Conservation (phyloP, 2,329 filamentous ascomycete species). For the Colletotrichum endophyticum region DNA sequence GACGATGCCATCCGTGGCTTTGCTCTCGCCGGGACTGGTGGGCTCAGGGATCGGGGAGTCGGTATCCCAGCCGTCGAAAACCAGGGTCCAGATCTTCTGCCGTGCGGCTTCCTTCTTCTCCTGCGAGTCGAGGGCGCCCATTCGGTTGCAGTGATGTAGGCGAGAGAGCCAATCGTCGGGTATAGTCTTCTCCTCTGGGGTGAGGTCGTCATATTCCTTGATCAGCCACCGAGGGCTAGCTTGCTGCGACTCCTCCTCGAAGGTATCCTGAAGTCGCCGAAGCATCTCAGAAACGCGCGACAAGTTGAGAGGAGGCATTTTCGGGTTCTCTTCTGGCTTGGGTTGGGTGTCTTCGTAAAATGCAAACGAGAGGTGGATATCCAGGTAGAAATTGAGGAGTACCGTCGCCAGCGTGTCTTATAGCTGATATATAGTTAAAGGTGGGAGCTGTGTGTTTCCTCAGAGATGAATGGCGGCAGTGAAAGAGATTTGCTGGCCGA, state of each 20-base stretch:
- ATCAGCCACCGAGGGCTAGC: background rate
- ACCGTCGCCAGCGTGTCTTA: background rate
- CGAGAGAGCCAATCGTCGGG: background rate
- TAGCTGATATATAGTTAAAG: background rate
- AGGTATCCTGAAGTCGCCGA: background rate
- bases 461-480: background rate
- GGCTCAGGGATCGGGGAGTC: background rate
- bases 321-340: background rate
- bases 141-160: background rate
- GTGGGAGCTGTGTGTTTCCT: background rate
- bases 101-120: background rate
- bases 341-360: background rate
- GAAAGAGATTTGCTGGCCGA: background rate
- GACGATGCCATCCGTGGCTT: background rate
- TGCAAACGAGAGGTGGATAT: background rate
- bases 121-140: background rate
- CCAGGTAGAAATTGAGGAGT: rapidly evolving
- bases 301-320: background rate
- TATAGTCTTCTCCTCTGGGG: background rate
- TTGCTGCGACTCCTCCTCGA: background rate
- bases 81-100: background rate
- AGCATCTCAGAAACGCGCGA: background rate
- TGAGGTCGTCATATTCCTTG: background rate
- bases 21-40: background rate
- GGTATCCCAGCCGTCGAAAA: background rate